These are phyloP conservation scores for Phytophthora fragariaefolia DNA, from an alignment of 352 stramenopile genomes.

Conservation along the genomic window DNA sequence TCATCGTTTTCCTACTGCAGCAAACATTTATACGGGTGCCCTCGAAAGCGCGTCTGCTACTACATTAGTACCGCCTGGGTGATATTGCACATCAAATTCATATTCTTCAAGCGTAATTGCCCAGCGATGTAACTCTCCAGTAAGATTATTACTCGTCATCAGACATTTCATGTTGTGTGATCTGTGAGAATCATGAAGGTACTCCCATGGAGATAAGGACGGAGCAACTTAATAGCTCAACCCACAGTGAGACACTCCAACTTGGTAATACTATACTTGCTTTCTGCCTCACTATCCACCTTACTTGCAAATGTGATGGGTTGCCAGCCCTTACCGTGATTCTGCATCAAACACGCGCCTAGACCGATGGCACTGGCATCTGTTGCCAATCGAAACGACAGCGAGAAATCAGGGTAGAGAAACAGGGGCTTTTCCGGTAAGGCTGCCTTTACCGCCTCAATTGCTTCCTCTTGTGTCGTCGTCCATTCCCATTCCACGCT, in stretches of 20 bases:
- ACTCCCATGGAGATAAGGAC: not conserved
- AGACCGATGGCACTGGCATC: too few species aligned
- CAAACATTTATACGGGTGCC: constrained; percentile 9
- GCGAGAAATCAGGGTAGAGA: too few species aligned
- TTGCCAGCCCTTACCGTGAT: not conserved
- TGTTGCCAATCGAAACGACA: too few species aligned
- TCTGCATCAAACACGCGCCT: too few species aligned
- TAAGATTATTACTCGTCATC: constrained; percentile 1
- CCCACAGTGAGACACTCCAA: not conserved
- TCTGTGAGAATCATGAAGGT: not conserved
- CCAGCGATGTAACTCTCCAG: constrained; percentile 18
- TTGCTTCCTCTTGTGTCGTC: not conserved
- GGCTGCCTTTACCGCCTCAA: not conserved
- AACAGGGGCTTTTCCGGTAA: too few species aligned
- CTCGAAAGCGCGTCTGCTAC: constrained; percentile 25
- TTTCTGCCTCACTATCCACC: not conserved
- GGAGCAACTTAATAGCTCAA: not conserved
- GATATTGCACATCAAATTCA: constrained; percentile 20
- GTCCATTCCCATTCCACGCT: constrained; percentile 1
- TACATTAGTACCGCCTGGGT: constrained; percentile 8
- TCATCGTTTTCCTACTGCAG: too few species aligned
- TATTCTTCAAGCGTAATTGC: constrained; percentile 30
- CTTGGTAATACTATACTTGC: not conserved
- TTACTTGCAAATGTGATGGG: not conserved
- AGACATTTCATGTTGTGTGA: not conserved